Evolutionary conservation across 73 alveolate genomes (phyloP).

Genomic region (Breviolum minutum): DNA sequence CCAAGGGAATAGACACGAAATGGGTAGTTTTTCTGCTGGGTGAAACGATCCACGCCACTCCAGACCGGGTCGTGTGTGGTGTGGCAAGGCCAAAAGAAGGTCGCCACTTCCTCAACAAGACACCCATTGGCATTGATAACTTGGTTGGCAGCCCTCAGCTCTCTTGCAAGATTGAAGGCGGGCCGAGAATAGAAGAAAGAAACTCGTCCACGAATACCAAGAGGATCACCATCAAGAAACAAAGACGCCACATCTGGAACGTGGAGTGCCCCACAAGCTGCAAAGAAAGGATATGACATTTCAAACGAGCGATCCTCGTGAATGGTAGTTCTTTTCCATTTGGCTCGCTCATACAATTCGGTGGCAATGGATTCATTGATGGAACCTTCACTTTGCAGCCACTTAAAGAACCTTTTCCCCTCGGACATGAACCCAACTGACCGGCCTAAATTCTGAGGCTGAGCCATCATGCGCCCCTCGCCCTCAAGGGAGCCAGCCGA

Average conservation of each 20-base stretch:
- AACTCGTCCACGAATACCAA: not conserved
- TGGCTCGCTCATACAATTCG: constrained; percentile 14
- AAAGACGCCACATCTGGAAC: not conserved
- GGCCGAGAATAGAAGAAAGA: constrained; percentile 14
- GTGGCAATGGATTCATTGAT: constrained; percentile 29
- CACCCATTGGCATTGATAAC: not conserved
- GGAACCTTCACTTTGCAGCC: constrained; percentile 40
- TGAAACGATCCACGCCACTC: constrained; percentile 1
- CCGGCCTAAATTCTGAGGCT: not conserved
- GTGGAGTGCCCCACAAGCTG: not conserved
- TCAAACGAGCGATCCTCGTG: constrained; percentile 4
- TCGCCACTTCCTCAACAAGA: not conserved
- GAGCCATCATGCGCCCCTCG: constrained; percentile 19
- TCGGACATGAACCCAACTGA: constrained; percentile 31
- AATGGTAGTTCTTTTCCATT: constrained; percentile 23
- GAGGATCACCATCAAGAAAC: constrained; percentile 3
- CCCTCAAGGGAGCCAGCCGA: constrained; percentile 29
- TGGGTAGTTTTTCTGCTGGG: not conserved
- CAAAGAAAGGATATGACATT: constrained; percentile 9
- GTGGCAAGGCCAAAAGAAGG: constrained; percentile 40
- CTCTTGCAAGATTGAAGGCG: not conserved
- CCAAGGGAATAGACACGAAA: not conserved
- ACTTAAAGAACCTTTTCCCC: not conserved
- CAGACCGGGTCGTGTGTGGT: constrained; percentile 36
- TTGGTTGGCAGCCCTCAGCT: not conserved